These are phyloP conservation scores for Zygoascus flipseniorum DNA, from an alignment of 805 yeast species.

Conservation along the genomic window DNA sequence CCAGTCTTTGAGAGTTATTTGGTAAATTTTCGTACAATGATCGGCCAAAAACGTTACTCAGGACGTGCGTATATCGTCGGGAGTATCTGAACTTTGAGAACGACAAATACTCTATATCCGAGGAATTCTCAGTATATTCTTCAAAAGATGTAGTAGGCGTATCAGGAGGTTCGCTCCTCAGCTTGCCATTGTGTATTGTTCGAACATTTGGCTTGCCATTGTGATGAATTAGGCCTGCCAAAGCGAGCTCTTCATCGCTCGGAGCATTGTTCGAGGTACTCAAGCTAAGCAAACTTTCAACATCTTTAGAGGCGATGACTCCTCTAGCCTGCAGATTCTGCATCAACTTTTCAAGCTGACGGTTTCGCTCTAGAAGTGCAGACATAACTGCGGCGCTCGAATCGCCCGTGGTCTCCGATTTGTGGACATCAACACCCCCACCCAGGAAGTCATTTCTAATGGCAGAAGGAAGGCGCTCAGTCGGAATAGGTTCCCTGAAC, in stretches of 20 bases:
- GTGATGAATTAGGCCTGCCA: neutral
- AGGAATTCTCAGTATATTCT: neutral
- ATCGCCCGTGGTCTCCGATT: neutral
- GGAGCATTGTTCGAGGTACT: neutral
- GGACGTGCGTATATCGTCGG: conserved; percentile 11
- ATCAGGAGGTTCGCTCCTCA: neutral
- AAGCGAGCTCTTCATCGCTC: neutral
- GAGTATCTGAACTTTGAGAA: conserved; percentile 13
- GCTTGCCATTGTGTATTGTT: neutral
- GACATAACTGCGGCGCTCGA: too few species aligned
- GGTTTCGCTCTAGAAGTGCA: neutral
- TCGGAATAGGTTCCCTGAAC: neutral
- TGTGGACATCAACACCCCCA: neutral
- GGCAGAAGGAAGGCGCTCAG: neutral
- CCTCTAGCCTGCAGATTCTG: conserved; percentile 1
- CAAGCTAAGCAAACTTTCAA: neutral
- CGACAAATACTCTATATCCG: neutral
- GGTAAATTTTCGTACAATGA: conserved; percentile 11
- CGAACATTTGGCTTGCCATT: neutral
- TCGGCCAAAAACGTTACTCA: conserved; percentile 15
- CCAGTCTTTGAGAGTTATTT: conserved; percentile 11
- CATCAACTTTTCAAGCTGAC: conserved; percentile 4
- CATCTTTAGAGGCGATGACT: neutral
- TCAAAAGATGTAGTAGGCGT: neutral
- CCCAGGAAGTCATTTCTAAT: neutral